Conservation (phyloP, 176 grass and related monocot species). For the Aegilops longissima region DNA sequence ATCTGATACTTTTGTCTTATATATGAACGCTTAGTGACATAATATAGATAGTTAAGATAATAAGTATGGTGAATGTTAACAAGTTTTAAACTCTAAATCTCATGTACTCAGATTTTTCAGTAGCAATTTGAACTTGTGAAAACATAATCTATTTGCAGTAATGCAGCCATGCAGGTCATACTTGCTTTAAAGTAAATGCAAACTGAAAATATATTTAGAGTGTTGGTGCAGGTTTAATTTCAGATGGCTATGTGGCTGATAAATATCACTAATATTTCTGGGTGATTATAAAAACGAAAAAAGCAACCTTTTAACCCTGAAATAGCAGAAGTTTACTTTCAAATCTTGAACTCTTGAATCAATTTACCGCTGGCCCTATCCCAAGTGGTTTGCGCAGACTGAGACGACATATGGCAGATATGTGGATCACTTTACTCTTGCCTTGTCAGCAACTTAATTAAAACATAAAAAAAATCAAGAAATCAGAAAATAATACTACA, state of each 20-base stretch:
- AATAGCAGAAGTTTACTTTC: not conserved
- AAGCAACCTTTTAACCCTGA: not conserved
- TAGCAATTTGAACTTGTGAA: conserved; percentile 8
- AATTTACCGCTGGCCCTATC: not conserved
- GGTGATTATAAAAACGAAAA: not conserved
- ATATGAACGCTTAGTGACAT: not conserved
- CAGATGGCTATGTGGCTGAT: not conserved
- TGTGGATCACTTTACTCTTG: not conserved
- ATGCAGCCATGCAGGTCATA: not conserved
- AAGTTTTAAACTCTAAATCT: conserved; percentile 12
- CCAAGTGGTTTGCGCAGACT: not conserved
- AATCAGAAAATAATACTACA: not conserved
- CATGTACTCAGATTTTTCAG: not conserved
- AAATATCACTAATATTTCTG: not conserved
- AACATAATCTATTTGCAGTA: not conserved
- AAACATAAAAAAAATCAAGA: not conserved
- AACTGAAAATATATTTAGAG: not conserved
- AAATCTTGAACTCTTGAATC: conserved; percentile 5
- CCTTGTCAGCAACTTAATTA: conserved; percentile 4
- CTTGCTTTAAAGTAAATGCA: not conserved
- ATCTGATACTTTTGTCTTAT: not conserved
- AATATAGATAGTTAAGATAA: not conserved
- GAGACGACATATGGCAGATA: not conserved
- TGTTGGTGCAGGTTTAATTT: not conserved
- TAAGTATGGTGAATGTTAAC: not conserved